Evolutionary conservation across 2,329 filamentous ascomycete species (phyloP).

Genomic region (Botrytis elliptica): DNA sequence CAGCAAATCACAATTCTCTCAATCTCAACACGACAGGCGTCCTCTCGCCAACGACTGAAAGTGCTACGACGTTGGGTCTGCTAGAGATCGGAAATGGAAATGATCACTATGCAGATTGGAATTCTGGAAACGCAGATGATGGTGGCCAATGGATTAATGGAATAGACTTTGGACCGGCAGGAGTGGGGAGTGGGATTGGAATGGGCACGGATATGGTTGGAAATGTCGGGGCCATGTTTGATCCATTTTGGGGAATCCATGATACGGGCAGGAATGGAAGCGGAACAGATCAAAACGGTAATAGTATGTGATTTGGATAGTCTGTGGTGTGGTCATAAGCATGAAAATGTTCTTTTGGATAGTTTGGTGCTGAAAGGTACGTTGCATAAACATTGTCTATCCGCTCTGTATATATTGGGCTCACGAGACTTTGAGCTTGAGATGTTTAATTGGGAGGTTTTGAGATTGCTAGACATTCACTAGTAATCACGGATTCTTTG

Average conservation of each 20-base stretch:
- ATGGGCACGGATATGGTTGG: background rate
- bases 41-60: background rate
- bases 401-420: background rate
- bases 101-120: conserved; percentile 13
- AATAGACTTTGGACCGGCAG: background rate
- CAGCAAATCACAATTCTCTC: background rate
- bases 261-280: background rate
- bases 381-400: background rate
- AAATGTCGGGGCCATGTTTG: conserved; percentile 6
- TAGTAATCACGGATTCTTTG: background rate
- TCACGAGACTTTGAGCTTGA: background rate
- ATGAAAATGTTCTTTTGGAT: background rate
- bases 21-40: background rate
- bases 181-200: background rate
- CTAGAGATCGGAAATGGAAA: conserved; percentile 1
- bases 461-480: background rate
- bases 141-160: conserved; percentile 4
- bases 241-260: conserved; percentile 7
- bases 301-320: background rate
- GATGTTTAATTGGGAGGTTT: too few relatives aligned
- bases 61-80: background rate
- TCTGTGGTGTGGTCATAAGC: background rate
- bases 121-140: background rate
- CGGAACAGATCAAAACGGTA: background rate
- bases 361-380: too few relatives aligned